Evolutionary conservation across 2,329 filamentous ascomycete genomes (phyloP), one percentile per base, ranked within the genome.

Genomic region (Cladophialophora chaetospira): DNA sequence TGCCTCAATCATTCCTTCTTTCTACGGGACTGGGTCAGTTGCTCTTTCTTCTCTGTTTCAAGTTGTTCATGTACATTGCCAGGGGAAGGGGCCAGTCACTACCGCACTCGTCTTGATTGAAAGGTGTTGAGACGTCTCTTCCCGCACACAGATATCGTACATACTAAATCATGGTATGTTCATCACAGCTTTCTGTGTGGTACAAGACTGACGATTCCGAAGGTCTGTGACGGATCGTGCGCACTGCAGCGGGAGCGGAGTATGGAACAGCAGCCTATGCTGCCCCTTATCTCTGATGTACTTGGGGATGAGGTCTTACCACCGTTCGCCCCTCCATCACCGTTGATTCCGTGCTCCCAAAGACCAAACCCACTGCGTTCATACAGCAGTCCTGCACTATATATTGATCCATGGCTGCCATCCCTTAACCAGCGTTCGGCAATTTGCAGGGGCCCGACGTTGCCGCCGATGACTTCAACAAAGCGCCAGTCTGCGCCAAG

Each of bases 201-300:
- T n/a, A n/a, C n/a, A n/a, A n/a, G n/a, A 25, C 19, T 40, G 23
- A 13, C 21, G 8, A 26, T 15, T 21, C 15, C n/a, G 25, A 13
- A 49, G 29, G 25, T 10, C 17, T 49, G 36, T 23, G 21, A 23
- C 31, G n/a, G n/a, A n/a, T n/a, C n/a, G n/a, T 33, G 9, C 25
- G 5, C 44, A 11, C 19, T 19, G n/a, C 23, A 28, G 44, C 23
- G 11, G 3, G 23, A 10, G 21, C 28, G 21, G 6, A 31, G 17
- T 28, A 33, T 23, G 25, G 31, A 11, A 6, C 6, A 21, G 15
- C 26, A 6, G 29, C 43, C 11, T 4, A 15, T 21, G 9, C 28
- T 60, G 17, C 57, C 57, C 44, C 35, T 29, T 9, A 54, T 61
- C 31, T 36, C 54, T 15, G 50, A 57, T 8, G 5, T 61, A 13